A percentile compares a stretch with the other conserved stretches of the same genome.
These are phyloP conservation scores for Inga leiocalycina DNA, from an alignment of 306 rosid genomes.

Conservation along the genomic window DNA sequence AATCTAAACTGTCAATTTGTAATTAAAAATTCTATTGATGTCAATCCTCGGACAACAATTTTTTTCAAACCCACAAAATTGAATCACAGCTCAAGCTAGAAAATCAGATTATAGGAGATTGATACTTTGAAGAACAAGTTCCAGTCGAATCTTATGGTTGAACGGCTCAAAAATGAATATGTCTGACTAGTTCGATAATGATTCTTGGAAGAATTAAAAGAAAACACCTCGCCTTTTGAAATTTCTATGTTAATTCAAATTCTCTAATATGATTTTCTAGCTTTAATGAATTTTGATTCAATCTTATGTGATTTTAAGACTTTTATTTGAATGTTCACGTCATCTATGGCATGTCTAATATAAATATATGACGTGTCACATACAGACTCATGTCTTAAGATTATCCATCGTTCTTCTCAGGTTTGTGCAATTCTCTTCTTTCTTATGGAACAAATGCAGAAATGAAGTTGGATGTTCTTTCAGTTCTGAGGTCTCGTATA, in stretches of 20 bases:
- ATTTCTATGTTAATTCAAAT: not conserved
- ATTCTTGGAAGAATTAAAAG: not conserved
- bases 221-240: not conserved
- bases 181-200: not conserved
- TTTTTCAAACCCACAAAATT: not conserved
- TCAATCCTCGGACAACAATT: not conserved
- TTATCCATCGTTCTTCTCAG: not conserved
- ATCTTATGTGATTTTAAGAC: not conserved
- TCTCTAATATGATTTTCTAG: not conserved
- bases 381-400: not conserved
- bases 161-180: not conserved
- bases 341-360: not conserved
- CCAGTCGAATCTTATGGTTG: not conserved
- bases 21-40: not conserved
- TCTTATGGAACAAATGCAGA: not conserved
- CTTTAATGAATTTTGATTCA: not conserved
- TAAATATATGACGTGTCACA: not conserved
- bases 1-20: not conserved
- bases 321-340: not conserved
- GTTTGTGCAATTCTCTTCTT: not conserved
- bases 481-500: not conserved
- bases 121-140: not conserved
- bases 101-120: not conserved
- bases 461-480: conserved; percentile 20
- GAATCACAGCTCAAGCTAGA: not conserved